These are phyloP conservation scores for Fusarium sterilihyphosum DNA, from an alignment of 2,329 filamentous ascomycete species.

Conservation along the genomic window DNA sequence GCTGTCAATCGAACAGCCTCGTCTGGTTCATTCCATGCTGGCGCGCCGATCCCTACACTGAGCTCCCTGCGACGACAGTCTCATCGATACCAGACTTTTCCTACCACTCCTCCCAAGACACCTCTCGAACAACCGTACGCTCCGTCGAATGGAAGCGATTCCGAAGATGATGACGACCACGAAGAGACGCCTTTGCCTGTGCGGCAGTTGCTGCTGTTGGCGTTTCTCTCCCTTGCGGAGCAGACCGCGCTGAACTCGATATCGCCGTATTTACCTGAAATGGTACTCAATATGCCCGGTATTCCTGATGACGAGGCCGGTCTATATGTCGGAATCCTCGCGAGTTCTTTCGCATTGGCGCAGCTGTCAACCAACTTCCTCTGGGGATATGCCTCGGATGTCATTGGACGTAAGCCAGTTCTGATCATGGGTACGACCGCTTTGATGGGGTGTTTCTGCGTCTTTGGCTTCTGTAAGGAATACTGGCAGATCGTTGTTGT, in stretches of 20 bases:
- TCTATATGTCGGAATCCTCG: conserved; percentile 89
- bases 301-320: conserved; percentile 78
- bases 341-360: conserved; percentile 89
- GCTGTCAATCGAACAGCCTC: conserved; percentile 43
- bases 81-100: conserved; percentile 83
- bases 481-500: conserved; percentile 88
- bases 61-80: conserved; percentile 51
- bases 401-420: conserved; percentile 77
- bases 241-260: conserved; percentile 98
- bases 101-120: conserved; percentile 75
- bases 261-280: conserved; percentile 91
- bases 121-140: conserved; percentile 61
- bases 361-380: conserved; percentile 90
- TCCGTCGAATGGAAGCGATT: conserved; percentile 41
- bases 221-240: conserved; percentile 88
- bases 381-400: conserved; percentile 67
- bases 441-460: conserved; percentile 81
- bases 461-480: conserved; percentile 85
- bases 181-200: conserved; percentile 80
- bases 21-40: conserved; percentile 62
- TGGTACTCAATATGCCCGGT: conserved; percentile 87
- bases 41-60: conserved; percentile 58
- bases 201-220: conserved; percentile 84
- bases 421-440: conserved; percentile 83
- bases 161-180: conserved; percentile 48